Percentiles rank a stretch among this genome's conserved stretches.
Conservation (phyloP, 306 rosid genomes). For the Argentina anserina region DNA sequence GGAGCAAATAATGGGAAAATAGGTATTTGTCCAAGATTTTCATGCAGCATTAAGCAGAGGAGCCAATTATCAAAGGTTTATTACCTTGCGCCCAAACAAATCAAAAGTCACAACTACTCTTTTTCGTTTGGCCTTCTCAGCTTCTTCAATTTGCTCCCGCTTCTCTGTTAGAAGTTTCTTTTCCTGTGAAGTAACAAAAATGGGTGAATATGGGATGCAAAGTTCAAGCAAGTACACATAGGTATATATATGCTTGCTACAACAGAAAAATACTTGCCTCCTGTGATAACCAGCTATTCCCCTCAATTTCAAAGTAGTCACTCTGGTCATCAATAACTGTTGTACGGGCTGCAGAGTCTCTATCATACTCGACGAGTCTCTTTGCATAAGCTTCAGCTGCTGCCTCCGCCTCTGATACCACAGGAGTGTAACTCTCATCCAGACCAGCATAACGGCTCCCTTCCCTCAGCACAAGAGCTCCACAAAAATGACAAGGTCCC, state of each 20-base stretch:
- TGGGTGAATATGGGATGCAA: not conserved
- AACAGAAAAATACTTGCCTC: constrained; percentile 48
- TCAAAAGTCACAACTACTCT: constrained; percentile 88
- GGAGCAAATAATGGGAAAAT: not conserved
- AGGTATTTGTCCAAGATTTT: not conserved
- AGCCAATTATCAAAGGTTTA: constrained; percentile 7
- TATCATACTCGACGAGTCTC: constrained; percentile 86
- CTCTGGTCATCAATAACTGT: constrained; percentile 96
- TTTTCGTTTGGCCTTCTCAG: constrained; percentile 70
- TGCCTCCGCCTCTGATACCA: constrained; percentile 64
- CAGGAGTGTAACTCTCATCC: constrained; percentile 58
- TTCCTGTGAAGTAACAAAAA: constrained; percentile 48
- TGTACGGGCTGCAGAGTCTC: constrained; percentile 90
- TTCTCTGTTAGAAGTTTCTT: constrained; percentile 81
- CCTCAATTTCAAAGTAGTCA: constrained; percentile 92
- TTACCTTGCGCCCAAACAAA: constrained; percentile 95
- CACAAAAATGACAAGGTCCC: constrained; percentile 91
- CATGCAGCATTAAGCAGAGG: constrained; percentile 1
- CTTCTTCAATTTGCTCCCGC: constrained; percentile 86
- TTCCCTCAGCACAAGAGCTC: constrained; percentile 82
- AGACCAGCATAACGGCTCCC: constrained; percentile 90
- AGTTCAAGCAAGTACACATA: constrained; percentile 2
- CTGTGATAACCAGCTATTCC: constrained; percentile 86
- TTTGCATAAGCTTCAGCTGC: constrained; percentile 93
- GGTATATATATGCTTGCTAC: not conserved